Conservation (phyloP, 2,329 filamentous ascomycete genomes). For the Incumbomyces lentus region DNA sequence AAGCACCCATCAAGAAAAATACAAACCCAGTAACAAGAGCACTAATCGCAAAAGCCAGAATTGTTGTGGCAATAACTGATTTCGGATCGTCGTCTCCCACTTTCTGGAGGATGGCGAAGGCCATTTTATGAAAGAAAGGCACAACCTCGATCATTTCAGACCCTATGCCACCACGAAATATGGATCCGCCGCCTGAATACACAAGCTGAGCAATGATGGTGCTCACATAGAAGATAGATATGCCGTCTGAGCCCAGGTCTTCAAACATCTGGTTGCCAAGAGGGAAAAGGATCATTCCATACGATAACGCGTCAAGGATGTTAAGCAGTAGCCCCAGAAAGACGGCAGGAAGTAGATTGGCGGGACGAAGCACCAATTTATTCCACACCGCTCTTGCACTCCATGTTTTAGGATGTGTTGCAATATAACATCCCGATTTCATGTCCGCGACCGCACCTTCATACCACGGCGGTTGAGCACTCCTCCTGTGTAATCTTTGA, state of each 20-base stretch:
- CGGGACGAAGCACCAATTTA: slow-evolving; percentile 54
- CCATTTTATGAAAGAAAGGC: slow-evolving; percentile 98
- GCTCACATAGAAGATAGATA: slow-evolving; percentile 98
- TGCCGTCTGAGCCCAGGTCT: slow-evolving; percentile 78
- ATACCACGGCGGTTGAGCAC: neutral
- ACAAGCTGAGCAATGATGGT: slow-evolving; percentile 88
- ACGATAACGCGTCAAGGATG: slow-evolving; percentile 86
- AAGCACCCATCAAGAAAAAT: slow-evolving; percentile 82
- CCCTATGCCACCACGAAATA: slow-evolving; percentile 82
- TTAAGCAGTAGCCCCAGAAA: slow-evolving; percentile 83
- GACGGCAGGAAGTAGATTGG: slow-evolving; percentile 70
- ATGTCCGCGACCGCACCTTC: neutral
- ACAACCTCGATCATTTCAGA: slow-evolving; percentile 99
- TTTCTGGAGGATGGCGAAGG: slow-evolving; percentile 66
- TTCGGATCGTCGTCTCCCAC: slow-evolving; percentile 74
- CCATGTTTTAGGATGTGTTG: slow-evolving; percentile 61
- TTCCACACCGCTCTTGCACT: slow-evolving; percentile 55
- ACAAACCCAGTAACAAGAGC: slow-evolving; percentile 83
- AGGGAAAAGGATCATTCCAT: slow-evolving; percentile 93
- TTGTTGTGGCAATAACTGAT: slow-evolving; percentile 86
- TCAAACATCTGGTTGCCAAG: slow-evolving; percentile 78
- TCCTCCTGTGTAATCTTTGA: slow-evolving; percentile 11
- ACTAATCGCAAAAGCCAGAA: slow-evolving; percentile 80
- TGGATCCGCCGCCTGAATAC: slow-evolving; percentile 73
- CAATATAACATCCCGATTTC: slow-evolving; percentile 11